Evolutionary conservation across 1,284 basidiomycete genomes (phyloP).

Genomic region (Irpex rosettiformis): DNA sequence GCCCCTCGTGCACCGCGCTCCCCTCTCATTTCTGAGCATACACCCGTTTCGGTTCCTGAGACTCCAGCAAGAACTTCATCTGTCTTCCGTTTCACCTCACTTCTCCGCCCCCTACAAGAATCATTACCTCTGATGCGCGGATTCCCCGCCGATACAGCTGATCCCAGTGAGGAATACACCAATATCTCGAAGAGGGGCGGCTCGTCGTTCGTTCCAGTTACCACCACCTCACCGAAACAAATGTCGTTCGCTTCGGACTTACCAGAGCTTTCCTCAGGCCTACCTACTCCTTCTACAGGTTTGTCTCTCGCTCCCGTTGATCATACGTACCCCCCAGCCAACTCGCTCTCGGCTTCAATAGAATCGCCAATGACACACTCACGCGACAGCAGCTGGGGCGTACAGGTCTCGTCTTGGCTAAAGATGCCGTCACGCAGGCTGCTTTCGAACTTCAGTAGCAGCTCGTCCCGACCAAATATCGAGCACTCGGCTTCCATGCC

Average conservation of each 20-base stretch:
- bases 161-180: conserved; percentile 60
- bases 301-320: conserved; percentile 15
- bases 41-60: conserved; percentile 33
- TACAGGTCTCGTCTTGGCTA: conserved; percentile 72
- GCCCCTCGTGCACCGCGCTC: conserved; percentile 34
- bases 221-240: conserved; percentile 34
- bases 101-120: conserved; percentile 65
- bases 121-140: conserved; percentile 34
- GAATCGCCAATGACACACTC: conserved; percentile 31
- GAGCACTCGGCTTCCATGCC: conserved; percentile 22
- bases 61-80: conserved; percentile 28
- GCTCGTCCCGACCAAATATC: conserved; percentile 11
- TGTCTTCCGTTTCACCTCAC: conserved; percentile 54
- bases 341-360: conserved; percentile 42
- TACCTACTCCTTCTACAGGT: conserved; percentile 21
- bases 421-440: conserved; percentile 52
- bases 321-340: conserved; percentile 79
- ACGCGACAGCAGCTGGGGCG: conserved; percentile 35
- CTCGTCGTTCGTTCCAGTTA: conserved; percentile 59
- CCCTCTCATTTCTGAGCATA: background rate
- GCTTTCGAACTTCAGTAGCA: conserved; percentile 19
- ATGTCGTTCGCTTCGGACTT: conserved; percentile 16
- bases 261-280: conserved; percentile 14
- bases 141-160: conserved; percentile 31
- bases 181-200: conserved; percentile 54